Base-by-base conservation (phyloP, 78 protist genomes). In the Chrysochromulina tobinii region DNA sequence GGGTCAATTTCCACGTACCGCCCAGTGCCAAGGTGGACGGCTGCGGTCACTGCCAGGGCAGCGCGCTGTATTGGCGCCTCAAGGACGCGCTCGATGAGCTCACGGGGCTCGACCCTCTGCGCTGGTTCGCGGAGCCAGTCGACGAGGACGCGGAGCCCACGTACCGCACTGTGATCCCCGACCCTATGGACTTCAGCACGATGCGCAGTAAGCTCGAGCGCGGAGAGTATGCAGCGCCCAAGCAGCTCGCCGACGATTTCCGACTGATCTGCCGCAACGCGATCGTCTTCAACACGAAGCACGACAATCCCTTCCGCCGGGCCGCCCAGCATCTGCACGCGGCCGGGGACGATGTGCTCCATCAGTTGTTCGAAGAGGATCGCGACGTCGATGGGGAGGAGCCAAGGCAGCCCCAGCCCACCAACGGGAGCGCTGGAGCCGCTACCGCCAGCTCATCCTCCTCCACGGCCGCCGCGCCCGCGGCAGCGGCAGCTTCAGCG, bases 151-250 rank as follows among this genome's bases (percentile, higher is more conserved):
- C 48, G 18, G 51, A n/a, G 54, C 87, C 87, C 48, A 11, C 38
- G 87, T 79, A 79, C 38, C 87, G 87, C n/a, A 12, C 48, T 12
- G 15, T 51, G 64, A 79, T 79, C 61, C 87, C 87, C 12, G 50
- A 53, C 59, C 87, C 87, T 4, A 53, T 79, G 50, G 61, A 25
- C 61, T 54, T 79, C 50, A 23, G 14, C 48, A 54, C 61, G 51
- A 54, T 79, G 64, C 61, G 61, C 51, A 2, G 25, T 3, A 7
- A 7, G 61, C 59, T 54, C 4, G 5, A 1, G 27, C 38, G 38
- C 1, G 61, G 61, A 9, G 61, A 21, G 61, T 79, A 54, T 64
- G 0, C 87, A 9, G 38, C 1, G 58, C 50, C 64, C 15, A 4
- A 1, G 14, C n/a, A 54, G 50, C 64, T 79, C 59, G 58, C 27